Base-by-base conservation (phyloP, 2,329 filamentous ascomycete species). In the Alternaria ventricosa region DNA sequence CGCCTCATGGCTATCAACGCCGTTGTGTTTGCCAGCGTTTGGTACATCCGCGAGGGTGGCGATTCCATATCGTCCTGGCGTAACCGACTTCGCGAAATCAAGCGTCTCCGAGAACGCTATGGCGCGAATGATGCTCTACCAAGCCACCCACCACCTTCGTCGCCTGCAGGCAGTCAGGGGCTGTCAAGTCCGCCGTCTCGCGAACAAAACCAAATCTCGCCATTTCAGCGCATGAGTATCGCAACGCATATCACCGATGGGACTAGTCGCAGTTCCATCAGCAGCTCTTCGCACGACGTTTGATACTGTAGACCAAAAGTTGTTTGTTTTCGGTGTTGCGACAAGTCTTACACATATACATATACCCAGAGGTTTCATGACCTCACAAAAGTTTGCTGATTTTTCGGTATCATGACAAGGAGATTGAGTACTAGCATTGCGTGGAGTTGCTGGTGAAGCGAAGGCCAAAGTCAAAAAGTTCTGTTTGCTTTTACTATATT, bases 1-100 rank as follows among this genome's bases (percentile, higher is more conserved):
- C 90, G 96, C 41, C 89, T 97, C 50, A 84, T 98, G 18, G 93
- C 95, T 1, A 87, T 99, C 66, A 98, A 97, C 75, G 94, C 96
- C 0, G 96, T 93, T 13, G 93, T 98, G 9, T 97, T 98, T 79
- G 93, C 92, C 2, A 87, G 91, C 47, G 94, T 97, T n/a, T 97
- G 95, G 93, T 88, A 88, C 50, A 89, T 88, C 73, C 87, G 89
- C 50, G 88, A 91, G 67, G 91, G 90, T 6, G 91, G 91, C 60
- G 94, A 97, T 78, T 90, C 97, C 74, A 86, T 96, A 28, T 96
- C 93, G 11, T 92, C 93, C 9, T 98, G 96, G 96, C 89, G 93
- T 62, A 92, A 91, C 71, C 89, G 96, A 53, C 86, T 98, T 12
- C 88, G 92, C 53, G 92, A 95, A 77, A 96, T 99, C 76, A 91